A percentile compares a stretch with the other conserved stretches of the same genome.
Evolutionary conservation across 1,284 basidiomycete genomes (phyloP).

Genomic region (Anthracocystis walkeri): DNA sequence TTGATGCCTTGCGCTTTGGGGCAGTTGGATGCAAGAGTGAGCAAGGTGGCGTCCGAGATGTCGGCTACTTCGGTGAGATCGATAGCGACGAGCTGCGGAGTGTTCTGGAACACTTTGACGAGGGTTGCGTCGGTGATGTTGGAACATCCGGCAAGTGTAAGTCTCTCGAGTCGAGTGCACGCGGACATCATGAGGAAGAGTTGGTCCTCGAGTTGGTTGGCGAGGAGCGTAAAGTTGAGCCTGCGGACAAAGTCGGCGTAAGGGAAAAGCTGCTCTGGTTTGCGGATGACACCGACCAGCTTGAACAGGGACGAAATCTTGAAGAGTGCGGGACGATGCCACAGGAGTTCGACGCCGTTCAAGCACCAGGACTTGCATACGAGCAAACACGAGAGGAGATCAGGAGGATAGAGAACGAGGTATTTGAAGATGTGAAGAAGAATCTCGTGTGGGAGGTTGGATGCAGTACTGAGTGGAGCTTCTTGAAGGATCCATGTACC

Average conservation of each 20-base stretch:
- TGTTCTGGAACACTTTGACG: conserved; percentile 77
- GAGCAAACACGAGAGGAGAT: conserved; percentile 73
- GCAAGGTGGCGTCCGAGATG: conserved; percentile 61
- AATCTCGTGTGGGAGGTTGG: conserved; percentile 83
- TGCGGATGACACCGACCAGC: conserved; percentile 61
- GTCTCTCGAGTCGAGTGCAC: conserved; percentile 87
- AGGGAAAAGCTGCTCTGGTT: conserved; percentile 77
- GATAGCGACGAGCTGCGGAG: conserved; percentile 84
- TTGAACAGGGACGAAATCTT: conserved; percentile 80
- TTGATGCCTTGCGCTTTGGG: conserved; percentile 91
- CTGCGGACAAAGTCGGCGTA: conserved; percentile 90
- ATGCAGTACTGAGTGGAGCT: conserved; percentile 33
- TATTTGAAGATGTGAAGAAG: conserved; percentile 92
- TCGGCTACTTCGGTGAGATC: conserved; percentile 77
- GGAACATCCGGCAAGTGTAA: conserved; percentile 88
- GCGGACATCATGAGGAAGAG: conserved; percentile 80
- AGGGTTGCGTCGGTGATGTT: conserved; percentile 80
- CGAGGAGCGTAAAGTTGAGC: conserved; percentile 86
- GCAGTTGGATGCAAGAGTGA: conserved; percentile 72
- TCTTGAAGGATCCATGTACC: conserved; percentile 43
- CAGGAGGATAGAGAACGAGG: conserved; percentile 79
- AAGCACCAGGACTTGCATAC: conserved; percentile 95
- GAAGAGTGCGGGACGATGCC: conserved; percentile 88
- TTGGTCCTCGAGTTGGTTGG: conserved; percentile 80
- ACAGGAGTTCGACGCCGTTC: conserved; percentile 92